Evolutionary conservation across 148 eudicot species (phyloP).

Genomic region (Cornus florida): DNA sequence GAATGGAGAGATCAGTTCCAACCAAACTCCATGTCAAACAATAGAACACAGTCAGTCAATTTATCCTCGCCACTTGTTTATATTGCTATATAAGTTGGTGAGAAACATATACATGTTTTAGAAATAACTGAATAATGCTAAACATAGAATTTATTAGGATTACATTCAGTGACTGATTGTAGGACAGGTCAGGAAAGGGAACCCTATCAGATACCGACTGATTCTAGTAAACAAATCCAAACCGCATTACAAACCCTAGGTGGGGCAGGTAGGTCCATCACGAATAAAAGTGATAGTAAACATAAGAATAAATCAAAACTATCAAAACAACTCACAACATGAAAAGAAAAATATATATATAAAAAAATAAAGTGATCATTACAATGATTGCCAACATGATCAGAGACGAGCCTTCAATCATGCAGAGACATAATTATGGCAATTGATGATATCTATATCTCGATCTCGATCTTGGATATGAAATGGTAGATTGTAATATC

Average conservation of each 20-base stretch:
- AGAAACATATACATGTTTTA: background rate
- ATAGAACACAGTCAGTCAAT: background rate
- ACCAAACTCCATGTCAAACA: background rate
- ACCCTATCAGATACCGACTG: background rate
- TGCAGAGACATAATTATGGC: background rate
- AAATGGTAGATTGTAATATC: background rate
- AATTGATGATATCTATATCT: background rate
- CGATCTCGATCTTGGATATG: background rate
- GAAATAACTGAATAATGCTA: background rate
- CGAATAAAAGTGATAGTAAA: background rate
- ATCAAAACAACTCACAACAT: background rate
- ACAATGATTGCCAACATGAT: background rate
- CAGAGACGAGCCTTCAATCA: conserved; percentile 14
- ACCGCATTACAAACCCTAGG: background rate
- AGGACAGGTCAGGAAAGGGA: background rate
- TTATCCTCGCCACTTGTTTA: background rate
- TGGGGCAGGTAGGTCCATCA: too few species aligned
- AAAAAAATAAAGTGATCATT: background rate
- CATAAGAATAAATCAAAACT: background rate
- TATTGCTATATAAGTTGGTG: background rate
- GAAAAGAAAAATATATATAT: too few species aligned
- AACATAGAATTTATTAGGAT: conserved; percentile 8
- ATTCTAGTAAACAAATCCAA: background rate
- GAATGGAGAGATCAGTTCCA: conserved; percentile 1
- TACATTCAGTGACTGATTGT: conserved; percentile 1